These are phyloP conservation scores for Cadophora sp. DNA, from an alignment of 2,329 filamentous ascomycete species.

Conservation along the genomic window DNA sequence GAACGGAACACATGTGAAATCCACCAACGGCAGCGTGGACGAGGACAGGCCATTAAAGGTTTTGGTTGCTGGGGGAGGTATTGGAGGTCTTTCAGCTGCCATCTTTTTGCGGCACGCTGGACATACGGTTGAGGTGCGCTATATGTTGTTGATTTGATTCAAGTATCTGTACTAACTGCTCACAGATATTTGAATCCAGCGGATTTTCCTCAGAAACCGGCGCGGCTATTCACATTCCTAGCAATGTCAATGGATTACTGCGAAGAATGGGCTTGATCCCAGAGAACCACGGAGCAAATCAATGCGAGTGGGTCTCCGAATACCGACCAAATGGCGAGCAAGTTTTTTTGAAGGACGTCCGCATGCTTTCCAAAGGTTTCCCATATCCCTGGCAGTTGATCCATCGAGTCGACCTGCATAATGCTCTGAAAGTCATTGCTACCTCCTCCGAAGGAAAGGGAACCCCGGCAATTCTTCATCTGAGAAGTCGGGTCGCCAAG, in stretches of 20 bases:
- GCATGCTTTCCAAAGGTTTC: slow-evolving; percentile 12
- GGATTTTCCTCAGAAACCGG: slow-evolving; percentile 61
- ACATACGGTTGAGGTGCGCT: slow-evolving; percentile 29
- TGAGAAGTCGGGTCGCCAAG: slow-evolving; percentile 51
- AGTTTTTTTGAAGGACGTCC: slow-evolving; percentile 20
- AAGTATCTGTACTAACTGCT: too few relatives aligned
- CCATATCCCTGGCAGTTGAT: slow-evolving; percentile 54
- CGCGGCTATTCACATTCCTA: slow-evolving; percentile 67
- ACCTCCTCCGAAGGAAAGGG: slow-evolving; percentile 47
- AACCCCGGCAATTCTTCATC: slow-evolving; percentile 48
- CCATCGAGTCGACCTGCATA: slow-evolving; percentile 60
- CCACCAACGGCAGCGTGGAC: neutral
- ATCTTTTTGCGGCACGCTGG: slow-evolving; percentile 47
- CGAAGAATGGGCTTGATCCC: slow-evolving; percentile 51
- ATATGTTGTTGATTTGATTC: neutral
- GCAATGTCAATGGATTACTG: slow-evolving; percentile 66
- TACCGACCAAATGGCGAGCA: slow-evolving; percentile 21
- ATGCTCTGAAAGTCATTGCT: slow-evolving; percentile 56
- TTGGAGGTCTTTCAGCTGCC: slow-evolving; percentile 59
- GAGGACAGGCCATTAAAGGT: slow-evolving; percentile 19
- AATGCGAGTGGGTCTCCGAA: slow-evolving; percentile 21
- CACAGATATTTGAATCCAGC: slow-evolving; percentile 62
- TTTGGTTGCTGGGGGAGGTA: slow-evolving; percentile 47
- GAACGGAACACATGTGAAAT: neutral
- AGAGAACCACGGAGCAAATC: slow-evolving; percentile 46